Evolutionary conservation across 192 early-diverging fungal genomes (phyloP).

Genomic region (Helicostylum pulchrum): DNA sequence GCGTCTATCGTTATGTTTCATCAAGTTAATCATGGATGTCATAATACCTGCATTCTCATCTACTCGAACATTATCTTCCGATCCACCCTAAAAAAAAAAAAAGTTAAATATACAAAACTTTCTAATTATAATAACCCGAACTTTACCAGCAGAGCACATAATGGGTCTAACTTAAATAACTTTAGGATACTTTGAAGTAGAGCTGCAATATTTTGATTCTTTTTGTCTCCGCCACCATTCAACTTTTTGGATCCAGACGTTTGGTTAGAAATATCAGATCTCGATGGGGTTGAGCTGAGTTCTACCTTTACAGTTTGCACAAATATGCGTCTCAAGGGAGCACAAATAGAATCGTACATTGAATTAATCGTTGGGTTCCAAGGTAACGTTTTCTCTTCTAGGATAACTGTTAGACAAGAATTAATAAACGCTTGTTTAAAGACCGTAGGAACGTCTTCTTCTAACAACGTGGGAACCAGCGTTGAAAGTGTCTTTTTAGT

Average conservation of each 20-base stretch:
- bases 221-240: not conserved
- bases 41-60: slow-evolving; percentile 70
- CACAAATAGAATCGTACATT: slow-evolving; percentile 53
- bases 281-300: slow-evolving; percentile 46
- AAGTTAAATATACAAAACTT: not conserved
- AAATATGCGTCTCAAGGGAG: slow-evolving; percentile 59
- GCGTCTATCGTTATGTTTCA: slow-evolving; percentile 5
- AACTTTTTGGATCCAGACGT: slow-evolving; percentile 25
- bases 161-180: slow-evolving; percentile 44
- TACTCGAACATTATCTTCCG: slow-evolving; percentile 29
- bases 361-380: slow-evolving; percentile 61
- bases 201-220: not conserved
- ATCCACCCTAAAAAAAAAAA: slow-evolving; percentile 13
- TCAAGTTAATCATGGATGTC: slow-evolving; percentile 52
- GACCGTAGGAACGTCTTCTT: slow-evolving; percentile 60
- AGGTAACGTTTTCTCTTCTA: slow-evolving; percentile 53
- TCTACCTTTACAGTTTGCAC: slow-evolving; percentile 38
- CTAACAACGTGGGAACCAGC: slow-evolving; percentile 64
- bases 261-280: slow-evolving; percentile 3
- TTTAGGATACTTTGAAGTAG: slow-evolving; percentile 13
- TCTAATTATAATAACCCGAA: not conserved
- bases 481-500: slow-evolving; percentile 62
- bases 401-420: slow-evolving; percentile 61
- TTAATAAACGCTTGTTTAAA: slow-evolving; percentile 78
- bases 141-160: slow-evolving; percentile 62